Evolutionary conservation across 2,329 filamentous ascomycete genomes (phyloP), one percentile per base, ranked within the genome.

Genomic region (Hymenoscyphus fraxineus): DNA sequence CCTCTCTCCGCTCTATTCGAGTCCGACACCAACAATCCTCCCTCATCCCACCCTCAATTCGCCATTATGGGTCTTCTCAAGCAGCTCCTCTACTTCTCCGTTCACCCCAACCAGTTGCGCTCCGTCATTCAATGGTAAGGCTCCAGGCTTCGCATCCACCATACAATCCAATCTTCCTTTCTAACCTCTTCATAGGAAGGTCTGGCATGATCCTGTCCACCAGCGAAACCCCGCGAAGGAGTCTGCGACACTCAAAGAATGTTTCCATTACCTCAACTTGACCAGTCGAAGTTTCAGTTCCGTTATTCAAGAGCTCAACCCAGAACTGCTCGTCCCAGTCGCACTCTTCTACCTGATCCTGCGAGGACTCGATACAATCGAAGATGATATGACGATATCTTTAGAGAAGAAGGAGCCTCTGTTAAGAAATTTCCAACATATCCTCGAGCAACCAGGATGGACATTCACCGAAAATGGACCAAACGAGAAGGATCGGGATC

Each of bases 141-240:
- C 19, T 56, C 54, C 3, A 35, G 35, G 3, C 35, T 19, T 59
- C 32, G 19, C 44, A 54, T 12, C 6, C 15, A n/a, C 41, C 40
- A 47, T 9, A 32, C 10, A 13, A 31, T 35, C 44, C 59, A 57
- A 12, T 12, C 44, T 51, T 51, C 44, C 5, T 56, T 63, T n/a
- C 64, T 73, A 65, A 73, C 41, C 7, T 47, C 31, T 10, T 38
- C 39, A 59, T 74, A 97, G 93, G 93, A 97, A 96, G 81, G 81
- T 96, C 72, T 98, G 93, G 93, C 95, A 98, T 80, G 92, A 96
- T 69, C 90, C 95, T 13, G 92, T 97, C 22, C 92, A 98, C 81
- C 85, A 84, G 75, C 91, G 94, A 75, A 85, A 97, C 74, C 83
- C 86, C 68, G 81, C 82, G 66, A 91, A 91, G 70, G 95, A 98